Percentiles rank a stretch among this genome's conserved stretches.
Conservation (phyloP, 2,329 filamentous ascomycete species). For the Cladosporium sp. region DNA sequence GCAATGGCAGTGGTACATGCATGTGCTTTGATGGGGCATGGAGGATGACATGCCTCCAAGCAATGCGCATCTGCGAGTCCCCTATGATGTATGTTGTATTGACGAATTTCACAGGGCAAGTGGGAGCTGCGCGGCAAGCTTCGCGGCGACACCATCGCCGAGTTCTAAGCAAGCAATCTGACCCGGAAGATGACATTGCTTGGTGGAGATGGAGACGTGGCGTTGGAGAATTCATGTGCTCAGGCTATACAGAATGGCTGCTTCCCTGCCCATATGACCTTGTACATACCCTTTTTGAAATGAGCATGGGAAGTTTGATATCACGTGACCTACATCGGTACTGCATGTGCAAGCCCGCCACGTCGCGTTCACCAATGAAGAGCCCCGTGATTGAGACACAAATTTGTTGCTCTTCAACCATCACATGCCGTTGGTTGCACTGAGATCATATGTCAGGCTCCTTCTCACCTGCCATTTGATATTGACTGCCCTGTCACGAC, state of each 20-base stretch:
- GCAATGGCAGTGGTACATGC: neutral
- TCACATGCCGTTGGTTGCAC: too few relatives aligned
- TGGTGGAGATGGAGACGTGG: neutral
- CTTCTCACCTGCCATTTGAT: too few relatives aligned
- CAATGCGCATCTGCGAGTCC: neutral
- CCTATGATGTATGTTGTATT: neutral
- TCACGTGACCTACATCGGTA: conserved; percentile 2
- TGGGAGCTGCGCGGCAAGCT: conserved; percentile 83
- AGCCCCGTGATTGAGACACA: too few relatives aligned
- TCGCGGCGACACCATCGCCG: conserved; percentile 75
- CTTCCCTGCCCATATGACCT: conserved; percentile 1
- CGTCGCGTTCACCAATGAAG: too few relatives aligned
- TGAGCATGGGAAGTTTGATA: conserved; percentile 6
- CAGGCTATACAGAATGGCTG: neutral
- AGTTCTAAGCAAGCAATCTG: conserved; percentile 57
- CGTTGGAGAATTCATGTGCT: conserved; percentile 3
- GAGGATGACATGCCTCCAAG: neutral
- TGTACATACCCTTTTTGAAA: conserved; percentile 11
- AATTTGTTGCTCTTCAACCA: too few relatives aligned
- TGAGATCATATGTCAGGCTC: too few relatives aligned
- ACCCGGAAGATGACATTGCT: neutral
- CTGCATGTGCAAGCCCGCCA: too few relatives aligned
- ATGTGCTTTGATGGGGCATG: neutral
- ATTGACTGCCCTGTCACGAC: too few relatives aligned
- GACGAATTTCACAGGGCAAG: conserved; percentile 65